Evolutionary conservation across 2,329 filamentous ascomycete genomes (phyloP).

Genomic region (Rhinocladiella similis): DNA sequence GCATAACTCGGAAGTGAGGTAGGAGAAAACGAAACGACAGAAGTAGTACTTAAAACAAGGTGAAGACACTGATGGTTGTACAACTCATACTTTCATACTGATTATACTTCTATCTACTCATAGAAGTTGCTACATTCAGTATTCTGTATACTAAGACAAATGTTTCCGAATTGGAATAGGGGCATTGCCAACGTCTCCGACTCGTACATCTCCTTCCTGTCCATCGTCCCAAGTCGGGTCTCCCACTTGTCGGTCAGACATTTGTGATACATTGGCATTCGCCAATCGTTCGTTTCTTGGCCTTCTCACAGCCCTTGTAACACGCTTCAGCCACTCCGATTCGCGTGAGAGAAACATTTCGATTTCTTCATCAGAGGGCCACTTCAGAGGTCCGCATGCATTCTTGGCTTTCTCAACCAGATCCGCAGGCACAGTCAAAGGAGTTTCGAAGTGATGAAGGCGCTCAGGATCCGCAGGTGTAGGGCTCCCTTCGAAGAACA

Average conservation of each 20-base stretch:
- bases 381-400: slow-evolving; percentile 13
- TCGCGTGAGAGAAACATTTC: slow-evolving; percentile 9
- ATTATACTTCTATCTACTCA: too few species aligned
- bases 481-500: slow-evolving; percentile 17
- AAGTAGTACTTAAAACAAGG: too few species aligned
- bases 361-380: slow-evolving; percentile 24
- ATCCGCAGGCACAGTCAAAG: slow-evolving; percentile 1
- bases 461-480: not conserved
- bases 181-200: too few species aligned
- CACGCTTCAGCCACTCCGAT: slow-evolving; percentile 10
- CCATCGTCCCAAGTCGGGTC: not conserved
- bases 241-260: not conserved
- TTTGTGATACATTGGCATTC: not conserved
- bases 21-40: too few species aligned
- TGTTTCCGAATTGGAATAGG: too few species aligned
- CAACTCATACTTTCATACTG: too few species aligned
- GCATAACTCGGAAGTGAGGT: too few species aligned
- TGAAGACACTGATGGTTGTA: too few species aligned
- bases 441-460: slow-evolving; percentile 7
- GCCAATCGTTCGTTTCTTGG: not conserved
- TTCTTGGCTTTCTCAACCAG: slow-evolving; percentile 8
- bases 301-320: slow-evolving; percentile 7
- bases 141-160: too few species aligned
- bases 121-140: too few species aligned
- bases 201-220: too few species aligned